A percentile compares a stretch with the other conserved stretches of the same genome.
Evolutionary conservation across 345 rosid species (phyloP).

Genomic region (Eucalyptus grandis): DNA sequence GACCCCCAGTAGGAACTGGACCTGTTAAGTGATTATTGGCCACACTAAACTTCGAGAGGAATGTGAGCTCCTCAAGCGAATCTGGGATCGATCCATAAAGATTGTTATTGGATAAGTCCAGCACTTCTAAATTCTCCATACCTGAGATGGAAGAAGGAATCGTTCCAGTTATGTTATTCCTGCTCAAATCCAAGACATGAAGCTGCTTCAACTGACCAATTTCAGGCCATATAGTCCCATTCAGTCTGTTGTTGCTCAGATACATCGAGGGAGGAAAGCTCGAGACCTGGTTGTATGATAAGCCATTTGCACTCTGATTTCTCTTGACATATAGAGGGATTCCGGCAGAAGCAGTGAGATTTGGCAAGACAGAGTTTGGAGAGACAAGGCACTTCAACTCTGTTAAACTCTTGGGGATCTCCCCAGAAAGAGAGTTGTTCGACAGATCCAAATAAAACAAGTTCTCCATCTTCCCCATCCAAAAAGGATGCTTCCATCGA

Average conservation of each 20-base stretch:
- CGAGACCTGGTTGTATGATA: slow-evolving; percentile 66
- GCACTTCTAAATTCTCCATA: slow-evolving; percentile 60
- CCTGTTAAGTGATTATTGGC: slow-evolving; percentile 74
- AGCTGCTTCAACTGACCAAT: slow-evolving; percentile 75
- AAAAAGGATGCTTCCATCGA: slow-evolving; percentile 50
- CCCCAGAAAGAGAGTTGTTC: slow-evolving; percentile 77
- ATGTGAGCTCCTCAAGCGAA: slow-evolving; percentile 62
- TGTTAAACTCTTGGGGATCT: slow-evolving; percentile 55
- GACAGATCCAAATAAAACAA: slow-evolving; percentile 88
- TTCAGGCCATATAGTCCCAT: slow-evolving; percentile 53
- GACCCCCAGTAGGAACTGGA: slow-evolving; percentile 64
- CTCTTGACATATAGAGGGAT: slow-evolving; percentile 81
- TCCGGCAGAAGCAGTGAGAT: slow-evolving; percentile 29
- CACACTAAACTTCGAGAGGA: slow-evolving; percentile 75
- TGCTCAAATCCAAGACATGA: slow-evolving; percentile 81
- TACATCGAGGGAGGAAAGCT: slow-evolving; percentile 81
- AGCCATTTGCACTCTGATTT: slow-evolving; percentile 55
- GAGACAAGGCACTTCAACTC: slow-evolving; percentile 50
- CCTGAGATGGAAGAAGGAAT: slow-evolving; percentile 61
- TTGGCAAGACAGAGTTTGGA: slow-evolving; percentile 24
- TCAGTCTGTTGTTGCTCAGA: slow-evolving; percentile 52
- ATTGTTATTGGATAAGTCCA: slow-evolving; percentile 70
- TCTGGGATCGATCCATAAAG: slow-evolving; percentile 64
- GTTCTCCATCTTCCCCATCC: slow-evolving; percentile 85
- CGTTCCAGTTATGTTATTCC: slow-evolving; percentile 63